Conservation (phyloP, 768 basidiomycete species). For the Tephrocybe sp. region DNA sequence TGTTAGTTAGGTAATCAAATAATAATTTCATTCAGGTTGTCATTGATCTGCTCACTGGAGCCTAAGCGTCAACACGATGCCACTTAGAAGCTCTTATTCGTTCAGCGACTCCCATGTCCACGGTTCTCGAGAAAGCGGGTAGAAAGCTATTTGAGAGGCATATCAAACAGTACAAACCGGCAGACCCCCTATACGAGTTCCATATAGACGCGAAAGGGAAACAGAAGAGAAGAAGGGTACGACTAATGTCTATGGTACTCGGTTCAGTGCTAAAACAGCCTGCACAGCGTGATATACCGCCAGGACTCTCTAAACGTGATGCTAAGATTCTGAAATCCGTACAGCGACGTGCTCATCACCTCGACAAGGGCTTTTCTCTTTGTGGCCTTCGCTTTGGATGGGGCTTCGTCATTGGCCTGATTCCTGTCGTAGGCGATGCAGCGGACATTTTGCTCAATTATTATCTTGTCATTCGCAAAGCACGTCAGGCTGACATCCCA, state of each 20-base stretch:
- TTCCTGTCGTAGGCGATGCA: conserved; percentile 70
- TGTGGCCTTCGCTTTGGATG: conserved; percentile 85
- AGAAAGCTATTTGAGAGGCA: conserved; percentile 62
- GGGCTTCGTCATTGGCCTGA: conserved; percentile 76
- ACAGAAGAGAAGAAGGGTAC: conserved; percentile 55
- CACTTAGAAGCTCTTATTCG: background rate
- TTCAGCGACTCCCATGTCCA: conserved; percentile 23
- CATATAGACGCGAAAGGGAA: conserved; percentile 56
- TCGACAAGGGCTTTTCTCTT: conserved; percentile 83
- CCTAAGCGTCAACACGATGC: background rate
- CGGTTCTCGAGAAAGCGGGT: conserved; percentile 43
- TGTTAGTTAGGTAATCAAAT: too few species aligned
- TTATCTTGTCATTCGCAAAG: conserved; percentile 71
- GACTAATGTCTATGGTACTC: conserved; percentile 13
- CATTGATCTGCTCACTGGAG: too few species aligned
- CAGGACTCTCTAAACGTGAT: conserved; percentile 76
- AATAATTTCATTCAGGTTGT: too few species aligned
- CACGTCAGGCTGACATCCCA: conserved; percentile 67
- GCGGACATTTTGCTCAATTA: conserved; percentile 68
- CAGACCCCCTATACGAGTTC: conserved; percentile 72
- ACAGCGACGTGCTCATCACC: conserved; percentile 73
- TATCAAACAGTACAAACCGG: conserved; percentile 62
- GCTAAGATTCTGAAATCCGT: conserved; percentile 71
- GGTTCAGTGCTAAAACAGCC: background rate
- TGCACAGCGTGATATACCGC: conserved; percentile 61